These are phyloP conservation scores for Odontarrhena argentea DNA, from an alignment of 345 rosid genomes.

Conservation along the genomic window DNA sequence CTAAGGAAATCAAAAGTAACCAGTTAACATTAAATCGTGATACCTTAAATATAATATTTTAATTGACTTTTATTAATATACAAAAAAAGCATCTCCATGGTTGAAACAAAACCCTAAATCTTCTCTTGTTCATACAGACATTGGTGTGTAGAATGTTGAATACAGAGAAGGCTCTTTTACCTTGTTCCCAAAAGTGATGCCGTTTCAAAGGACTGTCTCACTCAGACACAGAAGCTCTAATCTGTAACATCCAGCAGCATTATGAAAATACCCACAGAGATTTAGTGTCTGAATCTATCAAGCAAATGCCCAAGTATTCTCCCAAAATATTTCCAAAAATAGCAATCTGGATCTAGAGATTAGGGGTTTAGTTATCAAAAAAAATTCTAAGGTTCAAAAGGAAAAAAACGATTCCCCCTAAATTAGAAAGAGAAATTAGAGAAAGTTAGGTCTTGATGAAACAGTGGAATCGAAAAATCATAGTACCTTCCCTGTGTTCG, in stretches of 20 bases:
- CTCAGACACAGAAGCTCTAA: conserved; percentile 20
- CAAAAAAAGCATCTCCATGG: conserved; percentile 13
- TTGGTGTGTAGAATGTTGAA: conserved; percentile 15
- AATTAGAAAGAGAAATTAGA: conserved; percentile 10
- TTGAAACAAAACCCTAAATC: conserved; percentile 35
- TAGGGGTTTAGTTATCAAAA: conserved; percentile 22
- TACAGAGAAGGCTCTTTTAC: neutral
- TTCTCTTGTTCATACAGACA: neutral
- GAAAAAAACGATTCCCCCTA: conserved; percentile 14
- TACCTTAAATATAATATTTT: conserved; percentile 3
- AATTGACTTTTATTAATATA: conserved; percentile 22
- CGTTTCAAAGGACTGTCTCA: conserved; percentile 10
- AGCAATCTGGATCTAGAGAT: conserved; percentile 45
- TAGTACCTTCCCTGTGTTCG: conserved; percentile 20
- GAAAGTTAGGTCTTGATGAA: conserved; percentile 33
- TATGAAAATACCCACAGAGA: neutral
- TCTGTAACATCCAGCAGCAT: conserved; percentile 31
- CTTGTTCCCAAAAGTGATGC: conserved; percentile 21
- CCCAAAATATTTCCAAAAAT: conserved; percentile 24
- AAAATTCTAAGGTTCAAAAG: conserved; percentile 19
- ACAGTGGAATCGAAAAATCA: conserved; percentile 40
- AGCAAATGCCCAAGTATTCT: conserved; percentile 11
- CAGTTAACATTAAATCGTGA: conserved; percentile 1
- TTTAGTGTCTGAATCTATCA: conserved; percentile 20
- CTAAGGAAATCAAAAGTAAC: conserved; percentile 26